A percentile compares a stretch with the other conserved stretches of the same genome.
These are phyloP conservation scores for Polyplosphaeria fusca DNA, from an alignment of 495 filamentous ascomycete genomes.

Conservation along the genomic window DNA sequence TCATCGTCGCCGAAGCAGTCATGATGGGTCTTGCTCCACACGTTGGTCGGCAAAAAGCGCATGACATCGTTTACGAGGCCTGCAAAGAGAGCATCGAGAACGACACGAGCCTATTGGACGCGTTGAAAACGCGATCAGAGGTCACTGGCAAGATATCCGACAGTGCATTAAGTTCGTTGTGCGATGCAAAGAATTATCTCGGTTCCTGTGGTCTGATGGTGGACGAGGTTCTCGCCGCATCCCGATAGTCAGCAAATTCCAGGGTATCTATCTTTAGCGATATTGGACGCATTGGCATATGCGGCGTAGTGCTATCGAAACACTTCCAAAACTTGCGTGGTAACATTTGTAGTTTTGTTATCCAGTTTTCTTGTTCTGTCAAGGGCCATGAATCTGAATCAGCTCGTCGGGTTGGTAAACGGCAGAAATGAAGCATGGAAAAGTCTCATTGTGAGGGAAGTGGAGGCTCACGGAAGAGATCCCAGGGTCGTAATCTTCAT, in stretches of 20 bases:
- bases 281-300: too few relatives aligned
- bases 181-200: slow-evolving; percentile 52
- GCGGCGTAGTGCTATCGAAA: too few relatives aligned
- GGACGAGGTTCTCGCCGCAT: slow-evolving; percentile 48
- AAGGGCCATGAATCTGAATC: too few relatives aligned
- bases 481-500: too few relatives aligned
- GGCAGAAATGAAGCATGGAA: too few relatives aligned
- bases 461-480: too few relatives aligned
- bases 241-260: slow-evolving; percentile 25
- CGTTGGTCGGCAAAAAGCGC: slow-evolving; percentile 49
- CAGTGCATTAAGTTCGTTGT: slow-evolving; percentile 43
- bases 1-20: slow-evolving; percentile 56
- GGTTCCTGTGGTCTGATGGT: slow-evolving; percentile 50
- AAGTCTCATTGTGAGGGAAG: too few relatives aligned
- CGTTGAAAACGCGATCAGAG: slow-evolving; percentile 42
- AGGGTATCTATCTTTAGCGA: too few relatives aligned
- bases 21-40: slow-evolving; percentile 55
- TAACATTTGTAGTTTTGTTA: too few relatives aligned
- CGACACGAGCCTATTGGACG: slow-evolving; percentile 44
- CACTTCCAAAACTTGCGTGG: too few relatives aligned
- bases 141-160: slow-evolving; percentile 44
- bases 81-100: slow-evolving; percentile 51
- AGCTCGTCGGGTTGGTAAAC: too few relatives aligned
- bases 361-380: too few relatives aligned
- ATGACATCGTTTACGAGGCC: slow-evolving; percentile 56